Conservation (phyloP, 176 grass and related monocot species). For the Typha latifolia region DNA sequence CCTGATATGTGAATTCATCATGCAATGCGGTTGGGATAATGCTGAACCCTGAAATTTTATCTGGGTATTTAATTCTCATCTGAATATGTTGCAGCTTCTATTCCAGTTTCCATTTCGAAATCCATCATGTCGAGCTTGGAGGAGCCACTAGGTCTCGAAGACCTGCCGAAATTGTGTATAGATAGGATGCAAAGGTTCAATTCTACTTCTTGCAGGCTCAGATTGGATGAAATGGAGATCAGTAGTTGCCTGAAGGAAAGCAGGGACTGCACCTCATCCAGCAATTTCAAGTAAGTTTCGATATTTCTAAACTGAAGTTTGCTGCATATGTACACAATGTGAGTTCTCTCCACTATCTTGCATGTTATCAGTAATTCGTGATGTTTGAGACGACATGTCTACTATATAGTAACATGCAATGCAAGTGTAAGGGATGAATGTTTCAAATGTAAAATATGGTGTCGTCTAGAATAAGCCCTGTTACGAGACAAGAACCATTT, state of each 20-base stretch:
- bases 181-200: conserved; percentile 53
- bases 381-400: too few species aligned
- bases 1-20: not conserved
- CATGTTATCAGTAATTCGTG: too few species aligned
- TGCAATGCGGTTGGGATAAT: not conserved
- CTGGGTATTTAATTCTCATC: not conserved
- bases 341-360: too few species aligned
- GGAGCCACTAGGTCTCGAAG: conserved; percentile 59
- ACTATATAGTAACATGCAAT: too few species aligned
- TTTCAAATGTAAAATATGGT: too few species aligned
- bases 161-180: conserved; percentile 68
- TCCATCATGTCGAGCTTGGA: conserved; percentile 75
- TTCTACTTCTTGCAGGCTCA: conserved; percentile 25
- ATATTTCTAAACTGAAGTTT: not conserved
- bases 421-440: too few species aligned
- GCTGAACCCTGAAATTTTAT: conserved; percentile 12
- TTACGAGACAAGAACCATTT: too few species aligned
- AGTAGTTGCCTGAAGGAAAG: conserved; percentile 28
- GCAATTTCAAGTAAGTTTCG: conserved; percentile 42
- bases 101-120: conserved; percentile 11
- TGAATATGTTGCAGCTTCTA: conserved; percentile 6
- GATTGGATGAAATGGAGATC: conserved; percentile 25
- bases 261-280: conserved; percentile 15
- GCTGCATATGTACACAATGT: not conserved
- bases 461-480: too few species aligned